Base-by-base conservation (phyloP, 345 rosid species). In the Melastoma malabathricum region DNA sequence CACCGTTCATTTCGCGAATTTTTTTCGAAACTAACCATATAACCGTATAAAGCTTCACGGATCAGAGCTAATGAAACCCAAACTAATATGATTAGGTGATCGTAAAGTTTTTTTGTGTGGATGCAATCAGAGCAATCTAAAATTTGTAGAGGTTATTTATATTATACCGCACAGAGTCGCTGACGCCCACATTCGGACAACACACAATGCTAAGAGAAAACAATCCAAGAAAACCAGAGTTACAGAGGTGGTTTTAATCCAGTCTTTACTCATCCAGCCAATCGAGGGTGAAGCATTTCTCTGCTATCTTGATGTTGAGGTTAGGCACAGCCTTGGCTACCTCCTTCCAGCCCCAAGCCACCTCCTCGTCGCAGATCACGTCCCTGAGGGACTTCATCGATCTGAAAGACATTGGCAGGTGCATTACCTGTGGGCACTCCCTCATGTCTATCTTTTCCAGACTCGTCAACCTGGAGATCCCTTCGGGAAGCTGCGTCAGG, bases 401-500 rank as follows among this genome's bases (percentile, higher is more conserved):
- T 9, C 66, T 56, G 9, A 66, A 81, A 17, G 89, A 80, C 10
- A 47, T 48, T 0, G 89, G 90, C 56, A 75, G 67, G 31, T 49
- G 18, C 49, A 51, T 45, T 25, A 77, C 57, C 43, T 45, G 66
- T 7, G 65, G 20, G 46, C 96, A 87, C 56, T 92, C 95, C 61
- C 93, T 82, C 98, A 92, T 84, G 76, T 92, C 95, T 2, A 92
- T 80, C 80, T 84, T 84, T 68, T 82, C 93, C 50, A 92, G 68
- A 46, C 55, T 74, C 18, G 46, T 46, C 55, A 84, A 57, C 19
- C 61, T 68, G 29, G 86, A 86, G 0, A 87, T 77, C 23, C 72
- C 61, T 29, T 76, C 71, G 0, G 96, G 98, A 51, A 92, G 86
- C 54, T 58, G 34, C 29, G 46, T 52, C 65, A 92, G 17, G 54